A percentile compares a stretch with the other conserved stretches of the same genome.
Conservation (phyloP, 2,329 filamentous ascomycete genomes). For the Knufia petricola region DNA sequence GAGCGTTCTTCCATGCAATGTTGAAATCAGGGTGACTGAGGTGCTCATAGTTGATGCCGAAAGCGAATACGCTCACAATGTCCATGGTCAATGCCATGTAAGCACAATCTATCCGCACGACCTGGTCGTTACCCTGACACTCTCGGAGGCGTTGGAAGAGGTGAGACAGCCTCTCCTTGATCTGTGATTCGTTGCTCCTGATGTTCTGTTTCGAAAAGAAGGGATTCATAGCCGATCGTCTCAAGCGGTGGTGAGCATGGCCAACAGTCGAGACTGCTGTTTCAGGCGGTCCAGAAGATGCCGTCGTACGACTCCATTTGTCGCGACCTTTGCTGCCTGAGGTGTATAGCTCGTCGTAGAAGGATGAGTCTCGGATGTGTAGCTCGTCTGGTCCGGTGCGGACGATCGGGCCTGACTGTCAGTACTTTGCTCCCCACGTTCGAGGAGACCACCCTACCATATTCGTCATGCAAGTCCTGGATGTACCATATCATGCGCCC, state of each 20-base stretch:
- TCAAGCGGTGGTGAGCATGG: constrained; percentile 33
- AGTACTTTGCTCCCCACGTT: background rate
- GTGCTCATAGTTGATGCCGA: background rate
- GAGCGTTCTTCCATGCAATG: constrained; percentile 8
- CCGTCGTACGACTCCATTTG: constrained; percentile 16
- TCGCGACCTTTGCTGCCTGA: constrained; percentile 12
- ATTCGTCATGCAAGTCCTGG: constrained; percentile 17
- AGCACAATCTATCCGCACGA: background rate
- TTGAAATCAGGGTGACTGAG: background rate
- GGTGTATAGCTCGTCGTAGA: constrained; percentile 19
- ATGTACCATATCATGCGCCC: constrained; percentile 19
- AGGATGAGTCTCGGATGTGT: constrained; percentile 17
- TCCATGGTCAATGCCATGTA: background rate
- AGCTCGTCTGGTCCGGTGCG: constrained; percentile 21
- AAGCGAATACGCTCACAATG: background rate
- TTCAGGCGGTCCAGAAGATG: background rate
- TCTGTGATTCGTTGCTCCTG: constrained; percentile 18
- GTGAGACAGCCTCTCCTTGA: background rate
- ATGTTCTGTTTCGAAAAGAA: constrained; percentile 30
- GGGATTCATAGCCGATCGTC: constrained; percentile 32
- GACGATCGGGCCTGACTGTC: constrained; percentile 14
- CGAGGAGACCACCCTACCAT: constrained; percentile 8
- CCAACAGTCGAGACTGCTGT: constrained; percentile 27
- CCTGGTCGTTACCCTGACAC: background rate
- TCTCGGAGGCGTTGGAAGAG: background rate